A percentile compares a stretch with the other conserved stretches of the same genome.
phyloP scores from a whole-genome alignment of 208 protist genomes.

The Herpetomonas tarakana region DNA sequence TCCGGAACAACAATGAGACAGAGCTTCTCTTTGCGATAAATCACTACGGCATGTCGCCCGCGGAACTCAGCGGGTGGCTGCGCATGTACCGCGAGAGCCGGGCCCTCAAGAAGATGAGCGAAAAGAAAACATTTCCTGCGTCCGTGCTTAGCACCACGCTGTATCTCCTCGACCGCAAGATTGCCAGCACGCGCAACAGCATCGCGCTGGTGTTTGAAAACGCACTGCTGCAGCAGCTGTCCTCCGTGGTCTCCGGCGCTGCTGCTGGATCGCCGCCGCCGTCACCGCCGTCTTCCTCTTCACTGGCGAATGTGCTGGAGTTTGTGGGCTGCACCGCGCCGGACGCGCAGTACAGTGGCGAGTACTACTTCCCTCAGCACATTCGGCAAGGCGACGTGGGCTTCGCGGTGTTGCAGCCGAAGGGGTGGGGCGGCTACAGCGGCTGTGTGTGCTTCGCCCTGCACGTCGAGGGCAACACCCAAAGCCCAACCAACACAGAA shows the following conservation, averaged over 20 bases:
- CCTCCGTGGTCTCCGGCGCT: background rate
- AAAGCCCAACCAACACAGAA: background rate
- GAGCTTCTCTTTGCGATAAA: conserved; percentile 4
- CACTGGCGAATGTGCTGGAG: conserved; percentile 26
- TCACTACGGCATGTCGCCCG: conserved; percentile 31
- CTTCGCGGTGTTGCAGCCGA: conserved; percentile 51
- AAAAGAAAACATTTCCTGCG: conserved; percentile 48
- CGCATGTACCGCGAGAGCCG: conserved; percentile 45
- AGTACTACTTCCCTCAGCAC: conserved; percentile 50
- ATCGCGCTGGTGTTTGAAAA: background rate
- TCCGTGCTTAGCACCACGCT: conserved; percentile 39
- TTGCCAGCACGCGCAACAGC: background rate
- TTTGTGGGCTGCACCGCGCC: conserved; percentile 47
- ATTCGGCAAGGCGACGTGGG: conserved; percentile 47
- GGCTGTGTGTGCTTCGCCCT: conserved; percentile 69
- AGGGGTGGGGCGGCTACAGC: conserved; percentile 60
- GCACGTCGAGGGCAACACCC: conserved; percentile 7
- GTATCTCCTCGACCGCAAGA: conserved; percentile 36
- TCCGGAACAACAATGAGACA: background rate
- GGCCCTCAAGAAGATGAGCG: conserved; percentile 50
- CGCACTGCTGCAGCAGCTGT: background rate
- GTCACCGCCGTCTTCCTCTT: conserved; percentile 45
- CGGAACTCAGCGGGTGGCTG: conserved; percentile 55
- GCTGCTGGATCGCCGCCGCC: conserved; percentile 21
- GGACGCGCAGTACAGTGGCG: conserved; percentile 32